Evolutionary conservation across 2,329 filamentous ascomycete species (phyloP).

Genomic region (Aspergillus arachidicola): DNA sequence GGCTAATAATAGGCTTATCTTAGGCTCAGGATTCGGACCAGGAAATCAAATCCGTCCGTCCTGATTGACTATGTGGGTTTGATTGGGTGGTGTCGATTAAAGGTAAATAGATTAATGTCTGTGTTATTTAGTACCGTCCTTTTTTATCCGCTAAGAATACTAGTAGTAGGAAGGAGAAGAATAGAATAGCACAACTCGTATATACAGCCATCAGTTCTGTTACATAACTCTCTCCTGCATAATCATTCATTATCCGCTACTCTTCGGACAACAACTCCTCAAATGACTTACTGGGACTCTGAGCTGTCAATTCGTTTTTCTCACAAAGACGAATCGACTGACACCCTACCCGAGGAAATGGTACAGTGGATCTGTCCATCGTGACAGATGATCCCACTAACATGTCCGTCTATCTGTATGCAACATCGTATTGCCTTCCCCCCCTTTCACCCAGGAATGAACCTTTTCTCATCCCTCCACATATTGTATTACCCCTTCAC

Average conservation of each 20-base stretch:
- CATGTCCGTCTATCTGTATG: background rate
- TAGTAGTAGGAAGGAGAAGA: background rate
- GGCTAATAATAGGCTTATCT: conserved; percentile 2
- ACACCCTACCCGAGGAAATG: conserved; percentile 3
- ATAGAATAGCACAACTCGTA: background rate
- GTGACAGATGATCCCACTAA: conserved; percentile 1
- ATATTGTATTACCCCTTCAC: background rate
- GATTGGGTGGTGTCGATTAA: background rate
- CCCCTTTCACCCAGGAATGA: background rate
- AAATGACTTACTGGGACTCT: conserved; percentile 2
- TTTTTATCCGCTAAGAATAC: background rate
- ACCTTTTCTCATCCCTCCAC: background rate
- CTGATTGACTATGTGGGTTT: conserved; percentile 5
- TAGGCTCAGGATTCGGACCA: background rate
- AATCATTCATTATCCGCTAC: background rate
- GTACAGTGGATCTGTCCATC: conserved; percentile 2
- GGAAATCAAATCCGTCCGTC: conserved; percentile 8
- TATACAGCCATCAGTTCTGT: background rate
- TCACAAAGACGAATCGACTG: conserved; percentile 6
- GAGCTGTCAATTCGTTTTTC: conserved; percentile 5
- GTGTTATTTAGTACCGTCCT: background rate
- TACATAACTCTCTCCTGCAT: background rate
- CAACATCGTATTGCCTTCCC: background rate
- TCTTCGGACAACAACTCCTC: background rate
- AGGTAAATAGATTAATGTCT: background rate